phyloP scores from a whole-genome alignment of 257 asterid species.

The Nicotiana undulata region DNA sequence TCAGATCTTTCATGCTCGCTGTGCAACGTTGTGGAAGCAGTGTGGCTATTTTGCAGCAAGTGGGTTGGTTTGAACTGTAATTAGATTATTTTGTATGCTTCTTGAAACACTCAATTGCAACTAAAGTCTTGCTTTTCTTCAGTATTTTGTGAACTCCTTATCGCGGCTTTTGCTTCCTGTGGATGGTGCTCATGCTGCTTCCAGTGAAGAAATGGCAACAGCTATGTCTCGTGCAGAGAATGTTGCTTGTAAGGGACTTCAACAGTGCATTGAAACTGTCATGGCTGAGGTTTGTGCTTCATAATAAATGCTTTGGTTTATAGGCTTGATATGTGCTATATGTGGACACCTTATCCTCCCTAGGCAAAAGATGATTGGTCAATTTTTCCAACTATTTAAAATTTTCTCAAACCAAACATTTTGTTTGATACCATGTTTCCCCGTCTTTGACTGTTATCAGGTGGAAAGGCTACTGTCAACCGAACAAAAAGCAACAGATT shows the following conservation, averaged over 20 bases:
- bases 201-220: conserved; percentile 95
- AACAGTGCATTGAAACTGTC: conserved; percentile 96
- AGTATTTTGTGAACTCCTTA: conserved; percentile 90
- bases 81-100: neutral
- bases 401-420: neutral
- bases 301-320: neutral
- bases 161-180: conserved; percentile 88
- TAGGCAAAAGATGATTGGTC: neutral
- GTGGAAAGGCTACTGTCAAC: conserved; percentile 91
- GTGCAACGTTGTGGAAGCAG: conserved; percentile 98
- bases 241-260: conserved; percentile 96
- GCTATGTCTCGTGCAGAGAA: conserved; percentile 95
- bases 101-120: neutral
- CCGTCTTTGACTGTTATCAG: conserved; percentile 29
- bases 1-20: conserved; percentile 93
- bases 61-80: conserved; percentile 24
- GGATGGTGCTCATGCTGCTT: conserved; percentile 97
- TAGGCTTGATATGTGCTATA: neutral
- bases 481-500: conserved; percentile 90
- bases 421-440: neutral
- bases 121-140: conserved; percentile 16
- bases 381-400: neutral
- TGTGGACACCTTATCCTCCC: neutral
- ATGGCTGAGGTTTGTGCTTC: conserved; percentile 81
- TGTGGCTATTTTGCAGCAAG: conserved; percentile 98